Conservation (phyloP, 192 early-diverging fungal genomes). For the Coemansia sp. region DNA sequence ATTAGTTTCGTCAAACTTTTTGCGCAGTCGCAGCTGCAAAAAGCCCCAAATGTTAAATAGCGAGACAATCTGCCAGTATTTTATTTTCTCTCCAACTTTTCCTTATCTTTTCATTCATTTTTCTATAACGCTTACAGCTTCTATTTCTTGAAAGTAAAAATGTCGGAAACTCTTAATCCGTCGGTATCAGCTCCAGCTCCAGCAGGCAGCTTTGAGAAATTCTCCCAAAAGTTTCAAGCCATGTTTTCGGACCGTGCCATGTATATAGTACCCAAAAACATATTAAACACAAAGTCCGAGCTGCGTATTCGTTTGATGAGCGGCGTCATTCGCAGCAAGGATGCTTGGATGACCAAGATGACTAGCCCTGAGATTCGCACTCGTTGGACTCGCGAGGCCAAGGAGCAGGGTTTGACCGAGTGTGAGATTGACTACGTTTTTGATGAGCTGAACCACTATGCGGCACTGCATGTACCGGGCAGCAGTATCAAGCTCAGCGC, state of each 20-base stretch:
- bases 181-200: background rate
- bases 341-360: conserved; percentile 50
- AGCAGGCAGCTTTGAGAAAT: conserved; percentile 8
- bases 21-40: too few relatives aligned
- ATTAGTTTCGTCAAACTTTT: too few relatives aligned
- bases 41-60: background rate
- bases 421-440: conserved; percentile 47
- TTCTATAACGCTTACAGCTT: too few relatives aligned
- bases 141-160: too few relatives aligned
- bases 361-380: conserved; percentile 25
- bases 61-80: background rate
- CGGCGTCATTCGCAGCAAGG: conserved; percentile 54
- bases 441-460: conserved; percentile 46
- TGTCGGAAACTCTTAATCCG: too few relatives aligned
- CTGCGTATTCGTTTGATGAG: conserved; percentile 32
- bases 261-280: background rate
- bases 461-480: conserved; percentile 23
- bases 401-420: conserved; percentile 36
- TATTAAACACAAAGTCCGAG: conserved; percentile 24
- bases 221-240: background rate
- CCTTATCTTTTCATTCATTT: too few relatives aligned
- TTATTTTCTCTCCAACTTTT: background rate
- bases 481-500: conserved; percentile 24
- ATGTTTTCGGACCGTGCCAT: conserved; percentile 9
- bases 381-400: conserved; percentile 33